A percentile compares a stretch with the other conserved stretches of the same genome.
phyloP scores from a whole-genome alignment of 2,329 filamentous ascomycete genomes.

The Cercospora zeae-maydis region DNA sequence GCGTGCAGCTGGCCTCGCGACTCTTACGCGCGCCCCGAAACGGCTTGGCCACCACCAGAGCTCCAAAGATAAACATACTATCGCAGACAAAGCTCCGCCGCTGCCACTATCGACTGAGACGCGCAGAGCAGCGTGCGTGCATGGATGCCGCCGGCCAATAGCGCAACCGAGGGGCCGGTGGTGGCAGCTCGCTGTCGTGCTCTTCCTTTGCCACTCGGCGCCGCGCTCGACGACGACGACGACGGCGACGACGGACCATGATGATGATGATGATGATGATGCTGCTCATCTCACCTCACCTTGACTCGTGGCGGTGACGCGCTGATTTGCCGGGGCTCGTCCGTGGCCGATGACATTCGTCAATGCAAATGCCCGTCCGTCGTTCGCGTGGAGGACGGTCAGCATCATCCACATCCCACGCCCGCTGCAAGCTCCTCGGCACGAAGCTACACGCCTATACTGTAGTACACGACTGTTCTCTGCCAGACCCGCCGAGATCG shows the following conservation, averaged over 20 bases:
- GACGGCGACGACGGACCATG: too few species aligned
- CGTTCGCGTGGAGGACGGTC: slow-evolving; percentile 17
- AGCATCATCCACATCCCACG: slow-evolving; percentile 21
- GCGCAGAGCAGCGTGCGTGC: slow-evolving; percentile 10
- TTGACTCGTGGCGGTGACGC: slow-evolving; percentile 12
- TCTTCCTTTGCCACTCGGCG: background rate
- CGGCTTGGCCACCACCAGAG: slow-evolving; percentile 11
- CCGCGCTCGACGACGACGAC: too few species aligned
- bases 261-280: too few species aligned
- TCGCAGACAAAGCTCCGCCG: slow-evolving; percentile 23
- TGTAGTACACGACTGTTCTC: slow-evolving; percentile 2
- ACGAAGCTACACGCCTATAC: slow-evolving; percentile 18
- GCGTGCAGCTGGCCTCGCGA: slow-evolving; percentile 8
- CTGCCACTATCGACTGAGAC: slow-evolving; percentile 14
- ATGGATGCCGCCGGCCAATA: slow-evolving; percentile 22
- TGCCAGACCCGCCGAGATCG: background rate
- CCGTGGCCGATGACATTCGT: slow-evolving; percentile 17
- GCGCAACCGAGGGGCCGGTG: slow-evolving; percentile 15
- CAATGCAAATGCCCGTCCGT: slow-evolving; percentile 20
- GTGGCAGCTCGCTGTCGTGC: background rate
- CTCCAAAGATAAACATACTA: slow-evolving; percentile 16
- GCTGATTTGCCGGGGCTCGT: slow-evolving; percentile 14
- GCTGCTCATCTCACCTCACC: background rate
- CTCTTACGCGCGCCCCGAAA: slow-evolving; percentile 10
- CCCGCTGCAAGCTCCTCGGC: slow-evolving; percentile 18